A percentile compares a stretch with the other conserved stretches of the same genome.
These are phyloP conservation scores for Glycyrrhiza uralensis DNA, from an alignment of 306 rosid genomes.

Conservation along the genomic window DNA sequence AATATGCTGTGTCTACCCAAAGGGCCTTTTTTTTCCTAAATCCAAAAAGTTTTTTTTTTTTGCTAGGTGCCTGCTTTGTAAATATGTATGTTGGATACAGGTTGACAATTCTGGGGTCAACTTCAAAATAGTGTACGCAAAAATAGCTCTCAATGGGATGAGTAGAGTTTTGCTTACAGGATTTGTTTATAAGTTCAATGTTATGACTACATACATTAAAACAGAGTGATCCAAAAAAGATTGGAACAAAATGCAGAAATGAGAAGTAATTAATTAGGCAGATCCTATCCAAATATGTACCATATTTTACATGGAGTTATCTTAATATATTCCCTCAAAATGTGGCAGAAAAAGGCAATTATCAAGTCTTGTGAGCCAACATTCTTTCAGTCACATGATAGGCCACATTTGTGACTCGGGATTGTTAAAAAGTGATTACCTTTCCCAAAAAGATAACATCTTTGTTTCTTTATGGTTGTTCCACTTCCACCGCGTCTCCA, in stretches of 20 bases:
- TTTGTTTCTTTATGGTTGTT: no score
- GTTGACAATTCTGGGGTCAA: background rate
- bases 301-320: background rate
- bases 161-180: background rate
- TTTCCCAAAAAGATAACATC: no score
- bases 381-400: slow-evolving; percentile 43
- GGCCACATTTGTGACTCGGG: no score
- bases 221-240: background rate
- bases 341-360: background rate
- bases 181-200: background rate
- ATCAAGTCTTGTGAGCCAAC: background rate
- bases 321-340: background rate
- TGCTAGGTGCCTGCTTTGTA: background rate
- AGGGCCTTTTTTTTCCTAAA: no score
- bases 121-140: background rate
- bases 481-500: no score
- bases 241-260: background rate
- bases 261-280: background rate
- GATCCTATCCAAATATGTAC: background rate
- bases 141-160: background rate
- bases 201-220: background rate
- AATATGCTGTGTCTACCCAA: background rate
- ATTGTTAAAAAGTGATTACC: no score
- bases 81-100: background rate
- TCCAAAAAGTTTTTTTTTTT: no score